Percentiles rank a stretch among this genome's conserved stretches.
Conservation (phyloP, 331 rosid genomes). For the Prunus yedoensis region DNA sequence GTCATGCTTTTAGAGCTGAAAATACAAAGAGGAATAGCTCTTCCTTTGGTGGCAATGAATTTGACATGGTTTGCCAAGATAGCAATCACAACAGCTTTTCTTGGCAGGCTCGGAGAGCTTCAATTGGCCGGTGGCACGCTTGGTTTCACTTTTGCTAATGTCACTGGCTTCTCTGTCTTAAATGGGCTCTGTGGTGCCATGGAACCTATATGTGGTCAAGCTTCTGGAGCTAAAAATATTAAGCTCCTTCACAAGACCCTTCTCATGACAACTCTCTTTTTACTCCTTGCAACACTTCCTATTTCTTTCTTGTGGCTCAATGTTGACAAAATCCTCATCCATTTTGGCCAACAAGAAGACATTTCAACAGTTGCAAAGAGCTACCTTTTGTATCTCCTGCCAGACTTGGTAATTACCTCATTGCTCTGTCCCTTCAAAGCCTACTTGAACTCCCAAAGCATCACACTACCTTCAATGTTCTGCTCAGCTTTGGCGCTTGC, state of each 20-base stretch:
- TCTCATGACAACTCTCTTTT: slow-evolving; percentile 57
- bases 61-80: slow-evolving; percentile 77
- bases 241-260: slow-evolving; percentile 84
- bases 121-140: slow-evolving; percentile 76
- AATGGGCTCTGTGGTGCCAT: slow-evolving; percentile 82
- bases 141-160: slow-evolving; percentile 91
- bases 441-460: slow-evolving; percentile 68
- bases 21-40: slow-evolving; percentile 49
- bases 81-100: slow-evolving; percentile 73
- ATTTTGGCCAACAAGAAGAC: slow-evolving; percentile 70
- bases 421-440: slow-evolving; percentile 75
- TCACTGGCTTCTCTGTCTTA: slow-evolving; percentile 84
- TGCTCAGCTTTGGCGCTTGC: slow-evolving; percentile 59
- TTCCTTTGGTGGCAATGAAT: slow-evolving; percentile 78
- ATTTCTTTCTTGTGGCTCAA: slow-evolving; percentile 85
- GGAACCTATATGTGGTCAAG: slow-evolving; percentile 96
- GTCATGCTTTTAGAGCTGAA: slow-evolving; percentile 50
- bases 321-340: slow-evolving; percentile 64
- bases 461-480: slow-evolving; percentile 76
- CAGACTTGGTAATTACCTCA: slow-evolving; percentile 64
- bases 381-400: slow-evolving; percentile 62
- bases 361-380: slow-evolving; percentile 52
- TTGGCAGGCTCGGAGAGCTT: slow-evolving; percentile 78
- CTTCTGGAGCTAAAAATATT: slow-evolving; percentile 72
- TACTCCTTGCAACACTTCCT: slow-evolving; percentile 56